Conservation (phyloP, 1,139 yeast species). For the Yamadazyma membranifaciens region DNA sequence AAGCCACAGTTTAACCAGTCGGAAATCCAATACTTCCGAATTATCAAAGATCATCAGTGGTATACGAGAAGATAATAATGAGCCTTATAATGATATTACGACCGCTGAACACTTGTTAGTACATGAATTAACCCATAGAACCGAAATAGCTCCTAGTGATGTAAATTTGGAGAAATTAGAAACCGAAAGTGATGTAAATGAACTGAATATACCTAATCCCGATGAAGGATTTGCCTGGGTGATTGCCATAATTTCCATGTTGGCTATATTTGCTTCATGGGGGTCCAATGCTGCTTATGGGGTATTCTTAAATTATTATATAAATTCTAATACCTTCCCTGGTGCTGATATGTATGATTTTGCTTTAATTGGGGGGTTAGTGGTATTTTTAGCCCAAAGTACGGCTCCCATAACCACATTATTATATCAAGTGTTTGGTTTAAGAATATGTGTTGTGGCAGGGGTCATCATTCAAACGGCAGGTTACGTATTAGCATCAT, state of each 20-base stretch:
- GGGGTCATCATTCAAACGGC: constrained; percentile 55
- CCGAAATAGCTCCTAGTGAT: not conserved
- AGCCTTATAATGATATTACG: constrained; percentile 17
- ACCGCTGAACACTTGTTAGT: constrained; percentile 21
- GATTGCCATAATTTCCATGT: constrained; percentile 52
- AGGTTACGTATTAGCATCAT: constrained; percentile 65
- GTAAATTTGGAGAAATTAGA: constrained; percentile 4
- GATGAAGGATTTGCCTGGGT: constrained; percentile 78
- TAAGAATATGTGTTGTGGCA: constrained; percentile 32
- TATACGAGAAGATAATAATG: constrained; percentile 31
- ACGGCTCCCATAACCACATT: constrained; percentile 53
- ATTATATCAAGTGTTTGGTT: constrained; percentile 33
- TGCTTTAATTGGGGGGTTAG: constrained; percentile 70
- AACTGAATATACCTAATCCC: constrained; percentile 42
- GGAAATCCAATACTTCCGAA: constrained; percentile 21
- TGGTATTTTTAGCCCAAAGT: constrained; percentile 56
- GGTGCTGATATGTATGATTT: constrained; percentile 60
- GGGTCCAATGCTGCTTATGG: constrained; percentile 73
- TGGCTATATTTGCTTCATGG: constrained; percentile 60
- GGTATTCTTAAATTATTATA: constrained; percentile 60
- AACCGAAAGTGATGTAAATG: constrained; percentile 12
- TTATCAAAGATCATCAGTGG: constrained; percentile 31
- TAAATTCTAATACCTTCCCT: constrained; percentile 43
- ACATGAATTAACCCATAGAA: constrained; percentile 2
- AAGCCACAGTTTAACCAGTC: constrained; percentile 1